Percentiles rank a stretch among this genome's conserved stretches.
These are phyloP conservation scores for Verruconis gallopava DNA, from an alignment of 2,329 filamentous ascomycete species.

Conservation along the genomic window DNA sequence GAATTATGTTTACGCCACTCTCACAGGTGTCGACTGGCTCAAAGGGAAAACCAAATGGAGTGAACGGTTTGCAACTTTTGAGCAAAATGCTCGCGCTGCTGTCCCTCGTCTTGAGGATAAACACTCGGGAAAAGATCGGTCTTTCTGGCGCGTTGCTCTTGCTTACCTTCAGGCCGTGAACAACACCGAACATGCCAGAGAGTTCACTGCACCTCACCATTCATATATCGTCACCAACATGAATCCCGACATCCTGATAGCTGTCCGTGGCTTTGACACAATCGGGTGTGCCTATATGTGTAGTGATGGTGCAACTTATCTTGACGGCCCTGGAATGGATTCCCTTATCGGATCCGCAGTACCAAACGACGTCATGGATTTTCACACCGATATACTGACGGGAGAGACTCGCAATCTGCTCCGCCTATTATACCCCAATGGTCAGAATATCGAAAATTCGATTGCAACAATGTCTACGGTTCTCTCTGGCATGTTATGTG, in stretches of 20 bases:
- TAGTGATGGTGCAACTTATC: conserved; percentile 5
- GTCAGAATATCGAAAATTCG: neutral
- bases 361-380: conserved; percentile 8
- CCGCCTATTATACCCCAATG: conserved; percentile 5
- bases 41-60: conserved; percentile 3
- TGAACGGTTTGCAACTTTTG: neutral
- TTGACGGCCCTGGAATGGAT: conserved; percentile 6
- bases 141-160: conserved; percentile 7
- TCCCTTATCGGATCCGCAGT: conserved; percentile 7
- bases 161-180: conserved; percentile 7
- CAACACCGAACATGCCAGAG: conserved; percentile 4
- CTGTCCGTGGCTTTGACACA: conserved; percentile 6
- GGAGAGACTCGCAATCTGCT: conserved; percentile 7
- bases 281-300: conserved; percentile 7
- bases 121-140: conserved; percentile 5
- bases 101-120: conserved; percentile 6
- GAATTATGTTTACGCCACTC: conserved; percentile 5
- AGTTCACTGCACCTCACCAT: neutral
- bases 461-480: conserved; percentile 3
- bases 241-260: conserved; percentile 5
- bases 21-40: conserved; percentile 8
- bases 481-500: conserved; percentile 2
- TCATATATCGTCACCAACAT: neutral
- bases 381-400: conserved; percentile 6
- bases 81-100: neutral